These are phyloP conservation scores for Hortaea sp. DNA, from an alignment of 2,329 filamentous ascomycete genomes.

Conservation along the genomic window DNA sequence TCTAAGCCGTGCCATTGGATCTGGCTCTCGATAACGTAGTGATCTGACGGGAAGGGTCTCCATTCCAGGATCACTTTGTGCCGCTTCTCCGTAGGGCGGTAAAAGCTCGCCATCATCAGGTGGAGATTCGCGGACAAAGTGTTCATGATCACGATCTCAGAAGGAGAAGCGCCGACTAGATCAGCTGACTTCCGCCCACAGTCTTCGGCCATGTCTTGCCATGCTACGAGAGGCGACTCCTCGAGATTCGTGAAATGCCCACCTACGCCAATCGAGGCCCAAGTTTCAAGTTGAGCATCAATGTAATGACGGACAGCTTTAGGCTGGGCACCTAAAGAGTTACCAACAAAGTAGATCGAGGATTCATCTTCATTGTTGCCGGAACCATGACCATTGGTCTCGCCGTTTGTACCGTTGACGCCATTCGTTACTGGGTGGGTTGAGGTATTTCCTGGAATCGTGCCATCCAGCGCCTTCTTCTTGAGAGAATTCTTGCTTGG, in stretches of 20 bases:
- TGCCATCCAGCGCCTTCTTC: constrained; percentile 5
- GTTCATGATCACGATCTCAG: constrained; percentile 80
- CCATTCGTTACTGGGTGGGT: neutral
- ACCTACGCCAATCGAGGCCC: constrained; percentile 76
- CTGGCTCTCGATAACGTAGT: constrained; percentile 79
- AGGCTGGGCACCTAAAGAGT: constrained; percentile 79
- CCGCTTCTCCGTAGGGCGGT: constrained; percentile 52
- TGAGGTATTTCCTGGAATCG: constrained; percentile 2
- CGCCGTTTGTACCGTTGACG: neutral
- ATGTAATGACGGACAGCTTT: constrained; percentile 56
- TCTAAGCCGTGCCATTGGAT: constrained; percentile 60
- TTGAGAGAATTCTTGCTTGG: constrained; percentile 8
- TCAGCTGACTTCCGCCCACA: constrained; percentile 59
- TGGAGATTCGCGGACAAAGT: constrained; percentile 74
- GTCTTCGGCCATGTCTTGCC: constrained; percentile 68
- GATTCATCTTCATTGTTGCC: constrained; percentile 22
- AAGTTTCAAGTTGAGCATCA: constrained; percentile 65
- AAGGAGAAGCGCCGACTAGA: constrained; percentile 61
- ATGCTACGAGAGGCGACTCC: constrained; percentile 58
- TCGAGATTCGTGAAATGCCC: constrained; percentile 50
- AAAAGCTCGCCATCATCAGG: constrained; percentile 77
- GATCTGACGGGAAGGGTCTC: constrained; percentile 81
- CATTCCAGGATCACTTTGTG: constrained; percentile 81
- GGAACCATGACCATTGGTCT: neutral
- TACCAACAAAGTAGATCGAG: constrained; percentile 76